Percentiles rank a stretch among this genome's conserved stretches.
Conservation (phyloP, 371 early-diverging fungal species). For the Mucor ambiguus region DNA sequence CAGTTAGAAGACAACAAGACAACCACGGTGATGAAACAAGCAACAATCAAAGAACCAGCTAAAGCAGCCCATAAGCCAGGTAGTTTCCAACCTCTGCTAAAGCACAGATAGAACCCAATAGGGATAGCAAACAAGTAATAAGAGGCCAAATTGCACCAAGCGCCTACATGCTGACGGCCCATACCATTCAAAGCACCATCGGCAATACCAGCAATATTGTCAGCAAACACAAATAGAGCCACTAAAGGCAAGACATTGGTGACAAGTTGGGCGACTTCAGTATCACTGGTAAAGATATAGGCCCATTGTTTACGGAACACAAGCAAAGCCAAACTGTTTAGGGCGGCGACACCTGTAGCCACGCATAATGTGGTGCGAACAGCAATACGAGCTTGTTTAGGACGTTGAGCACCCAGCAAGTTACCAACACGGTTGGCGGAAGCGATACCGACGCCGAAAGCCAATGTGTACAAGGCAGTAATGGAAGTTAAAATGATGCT, state of each 20-base stretch:
- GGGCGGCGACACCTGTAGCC: constrained; percentile 32
- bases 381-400: constrained; percentile 50
- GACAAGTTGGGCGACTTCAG: constrained; percentile 62
- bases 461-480: constrained; percentile 67
- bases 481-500: constrained; percentile 76
- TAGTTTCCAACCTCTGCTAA: constrained; percentile 54
- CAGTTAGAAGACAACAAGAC: constrained; percentile 40
- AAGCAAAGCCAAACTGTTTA: constrained; percentile 33
- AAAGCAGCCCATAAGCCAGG: constrained; percentile 71
- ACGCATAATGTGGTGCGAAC: constrained; percentile 45
- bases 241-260: constrained; percentile 70
- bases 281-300: constrained; percentile 68
- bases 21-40: constrained; percentile 27
- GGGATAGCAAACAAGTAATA: constrained; percentile 72
- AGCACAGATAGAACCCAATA: constrained; percentile 62
- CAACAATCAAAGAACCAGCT: constrained; percentile 24
- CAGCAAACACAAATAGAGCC: constrained; percentile 77
- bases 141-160: constrained; percentile 62
- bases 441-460: constrained; percentile 67
- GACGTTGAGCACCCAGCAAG: constrained; percentile 58
- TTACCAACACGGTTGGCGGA: constrained; percentile 81
- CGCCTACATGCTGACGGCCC: constrained; percentile 71
- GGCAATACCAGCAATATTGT: constrained; percentile 67
- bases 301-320: constrained; percentile 58
- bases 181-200: constrained; percentile 74